phyloP scores from a whole-genome alignment of 2,329 filamentous ascomycete species.

The Nigrograna mackinnonii region DNA sequence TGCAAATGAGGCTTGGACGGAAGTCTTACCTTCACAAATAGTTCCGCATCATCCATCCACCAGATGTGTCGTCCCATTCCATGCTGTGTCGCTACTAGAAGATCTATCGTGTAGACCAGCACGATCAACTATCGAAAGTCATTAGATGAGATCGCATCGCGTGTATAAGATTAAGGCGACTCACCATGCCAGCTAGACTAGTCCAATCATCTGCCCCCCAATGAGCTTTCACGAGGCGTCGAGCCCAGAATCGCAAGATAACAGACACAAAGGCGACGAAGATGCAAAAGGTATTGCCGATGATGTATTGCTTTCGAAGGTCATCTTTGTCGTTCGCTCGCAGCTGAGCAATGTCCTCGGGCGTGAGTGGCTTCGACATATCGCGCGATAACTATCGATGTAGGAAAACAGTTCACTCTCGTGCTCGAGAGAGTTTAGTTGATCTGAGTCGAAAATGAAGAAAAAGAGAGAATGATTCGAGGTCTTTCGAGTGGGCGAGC shows the following conservation, averaged over 20 bases:
- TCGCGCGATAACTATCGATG: constrained; percentile 1
- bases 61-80: too few species aligned
- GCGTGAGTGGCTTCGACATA: constrained; percentile 3
- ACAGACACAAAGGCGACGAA: constrained; percentile 3
- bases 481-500: too few species aligned
- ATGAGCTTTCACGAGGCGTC: constrained; percentile 1
- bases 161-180: too few species aligned
- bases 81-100: too few species aligned
- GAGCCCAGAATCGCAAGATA: constrained; percentile 3
- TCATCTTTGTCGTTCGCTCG: constrained; percentile 2
- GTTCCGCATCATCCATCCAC: too few species aligned
- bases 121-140: too few species aligned
- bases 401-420: too few species aligned
- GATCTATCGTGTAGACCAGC: too few species aligned
- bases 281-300: constrained; percentile 1
- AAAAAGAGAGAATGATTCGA: too few species aligned
- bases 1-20: too few species aligned
- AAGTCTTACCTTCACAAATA: too few species aligned
- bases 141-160: too few species aligned
- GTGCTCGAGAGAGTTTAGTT: constrained; percentile 2
- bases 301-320: constrained; percentile 1
- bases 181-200: constrained; percentile 1
- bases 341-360: constrained; percentile 1
- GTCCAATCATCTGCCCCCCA: constrained; percentile 3
- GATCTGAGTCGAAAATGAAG: neutral